A percentile compares a stretch with the other conserved stretches of the same genome.
These are phyloP conservation scores for Gossypium laxum DNA, from an alignment of 441 rosid species.

Conservation along the genomic window DNA sequence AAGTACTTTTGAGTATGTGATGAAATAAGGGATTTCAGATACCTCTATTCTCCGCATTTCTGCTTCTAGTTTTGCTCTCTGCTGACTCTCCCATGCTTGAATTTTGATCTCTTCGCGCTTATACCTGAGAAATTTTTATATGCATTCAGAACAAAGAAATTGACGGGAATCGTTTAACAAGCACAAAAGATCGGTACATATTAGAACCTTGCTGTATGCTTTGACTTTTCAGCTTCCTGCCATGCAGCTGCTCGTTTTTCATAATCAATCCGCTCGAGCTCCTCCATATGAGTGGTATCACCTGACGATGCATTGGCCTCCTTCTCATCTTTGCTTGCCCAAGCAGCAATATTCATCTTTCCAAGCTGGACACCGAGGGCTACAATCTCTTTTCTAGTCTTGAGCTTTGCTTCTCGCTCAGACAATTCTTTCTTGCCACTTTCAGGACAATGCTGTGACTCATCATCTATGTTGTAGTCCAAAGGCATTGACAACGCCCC, in stretches of 20 bases:
- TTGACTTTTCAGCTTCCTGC: slow-evolving; percentile 83
- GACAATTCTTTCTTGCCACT: slow-evolving; percentile 44
- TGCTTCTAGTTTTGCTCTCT: slow-evolving; percentile 80
- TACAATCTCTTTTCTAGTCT: slow-evolving; percentile 79
- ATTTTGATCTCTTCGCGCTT: slow-evolving; percentile 81
- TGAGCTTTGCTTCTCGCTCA: slow-evolving; percentile 68
- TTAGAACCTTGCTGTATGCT: slow-evolving; percentile 64
- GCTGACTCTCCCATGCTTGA: slow-evolving; percentile 95
- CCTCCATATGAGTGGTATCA: slow-evolving; percentile 27
- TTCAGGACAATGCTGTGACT: slow-evolving; percentile 24
- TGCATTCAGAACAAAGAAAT: neutral
- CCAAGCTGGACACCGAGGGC: slow-evolving; percentile 86
- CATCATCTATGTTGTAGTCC: slow-evolving; percentile 29
- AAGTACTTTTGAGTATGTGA: neutral
- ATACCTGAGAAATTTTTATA: slow-evolving; percentile 32
- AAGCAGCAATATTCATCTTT: slow-evolving; percentile 88
- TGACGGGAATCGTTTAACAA: neutral
- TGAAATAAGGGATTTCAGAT: neutral
- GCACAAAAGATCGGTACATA: neutral
- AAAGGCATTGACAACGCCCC: slow-evolving; percentile 37
- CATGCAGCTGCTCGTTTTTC: slow-evolving; percentile 77
- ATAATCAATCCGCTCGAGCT: slow-evolving; percentile 46
- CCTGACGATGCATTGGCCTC: slow-evolving; percentile 29
- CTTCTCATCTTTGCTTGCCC: slow-evolving; percentile 85
- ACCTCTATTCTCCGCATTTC: slow-evolving; percentile 83